Percentiles rank a stretch among this genome's conserved stretches.
Conservation (phyloP, 176 grass and related monocot genomes). For the Oryza glumipatula region DNA sequence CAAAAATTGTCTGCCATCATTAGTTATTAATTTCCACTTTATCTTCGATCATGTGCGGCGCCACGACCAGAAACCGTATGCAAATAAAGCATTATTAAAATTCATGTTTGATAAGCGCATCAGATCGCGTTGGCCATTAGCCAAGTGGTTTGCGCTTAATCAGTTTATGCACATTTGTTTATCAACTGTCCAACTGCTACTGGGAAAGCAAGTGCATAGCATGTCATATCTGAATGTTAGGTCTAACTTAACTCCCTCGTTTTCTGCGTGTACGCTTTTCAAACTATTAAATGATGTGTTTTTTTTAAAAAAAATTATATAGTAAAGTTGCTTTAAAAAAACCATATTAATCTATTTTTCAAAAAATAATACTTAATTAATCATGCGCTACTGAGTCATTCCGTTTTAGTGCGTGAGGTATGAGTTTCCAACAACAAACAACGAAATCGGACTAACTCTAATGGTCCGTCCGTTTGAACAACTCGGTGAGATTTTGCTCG, state of each 20-base stretch:
- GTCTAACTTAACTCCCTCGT: not conserved
- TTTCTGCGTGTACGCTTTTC: too few relatives aligned
- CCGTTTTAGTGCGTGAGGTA: too few relatives aligned
- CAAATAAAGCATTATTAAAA: not conserved
- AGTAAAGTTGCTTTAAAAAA: too few relatives aligned
- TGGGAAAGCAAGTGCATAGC: not conserved
- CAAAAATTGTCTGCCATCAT: constrained; percentile 39
- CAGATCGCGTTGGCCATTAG: constrained; percentile 45
- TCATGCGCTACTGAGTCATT: too few relatives aligned
- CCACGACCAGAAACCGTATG: constrained; percentile 33
- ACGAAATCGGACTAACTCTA: too few relatives aligned
- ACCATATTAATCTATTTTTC: too few relatives aligned
- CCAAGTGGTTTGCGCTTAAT: constrained; percentile 19
- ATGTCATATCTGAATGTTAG: not conserved
- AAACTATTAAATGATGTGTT: too few relatives aligned
- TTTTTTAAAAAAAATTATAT: too few relatives aligned
- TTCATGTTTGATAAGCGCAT: constrained; percentile 33
- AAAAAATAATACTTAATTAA: too few relatives aligned
- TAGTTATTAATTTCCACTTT: not conserved
- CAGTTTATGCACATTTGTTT: constrained; percentile 22
- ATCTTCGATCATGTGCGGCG: not conserved
- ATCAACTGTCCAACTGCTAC: constrained; percentile 9
- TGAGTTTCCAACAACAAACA: too few relatives aligned
- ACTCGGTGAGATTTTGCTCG: too few relatives aligned
- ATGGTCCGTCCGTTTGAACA: too few relatives aligned